Conservation (phyloP, 2,329 filamentous ascomycete species). For the Capronia coronata region DNA sequence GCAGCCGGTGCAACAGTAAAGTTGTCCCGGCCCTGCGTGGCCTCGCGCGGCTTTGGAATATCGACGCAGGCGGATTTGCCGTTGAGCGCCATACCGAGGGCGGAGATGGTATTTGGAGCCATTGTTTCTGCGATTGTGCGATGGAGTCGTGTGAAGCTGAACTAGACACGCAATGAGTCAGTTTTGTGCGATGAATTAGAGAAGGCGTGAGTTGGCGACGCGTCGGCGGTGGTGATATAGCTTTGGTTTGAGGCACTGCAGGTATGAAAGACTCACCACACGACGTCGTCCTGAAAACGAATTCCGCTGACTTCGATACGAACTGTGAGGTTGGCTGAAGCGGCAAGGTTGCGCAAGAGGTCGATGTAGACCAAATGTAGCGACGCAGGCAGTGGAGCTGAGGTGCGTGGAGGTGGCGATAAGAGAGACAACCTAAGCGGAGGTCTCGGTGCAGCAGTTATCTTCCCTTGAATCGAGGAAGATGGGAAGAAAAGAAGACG, state of each 20-base stretch:
- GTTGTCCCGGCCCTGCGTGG: conserved; percentile 33
- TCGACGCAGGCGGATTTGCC: conserved; percentile 46
- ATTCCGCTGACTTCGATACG: conserved; percentile 13
- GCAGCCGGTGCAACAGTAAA: conserved; percentile 32
- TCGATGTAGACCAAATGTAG: conserved; percentile 15
- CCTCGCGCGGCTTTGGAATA: conserved; percentile 42
- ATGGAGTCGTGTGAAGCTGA: conserved; percentile 16
- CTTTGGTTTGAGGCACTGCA: not conserved
- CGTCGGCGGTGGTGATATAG: conserved; percentile 7
- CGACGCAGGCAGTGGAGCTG: conserved; percentile 11
- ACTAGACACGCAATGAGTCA: conserved; percentile 24
- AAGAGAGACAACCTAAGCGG: conserved; percentile 25
- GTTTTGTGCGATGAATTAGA: conserved; percentile 3
- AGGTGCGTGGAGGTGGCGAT: conserved; percentile 11
- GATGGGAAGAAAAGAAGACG: conserved; percentile 14
- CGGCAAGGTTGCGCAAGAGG: conserved; percentile 15
- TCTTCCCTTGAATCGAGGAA: conserved; percentile 28
- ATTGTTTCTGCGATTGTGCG: conserved; percentile 33
- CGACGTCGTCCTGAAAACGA: conserved; percentile 8
- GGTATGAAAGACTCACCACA: conserved; percentile 23
- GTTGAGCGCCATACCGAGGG: conserved; percentile 46
- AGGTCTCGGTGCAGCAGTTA: conserved; percentile 23
- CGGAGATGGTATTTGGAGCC: conserved; percentile 41
- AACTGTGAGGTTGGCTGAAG: conserved; percentile 6
- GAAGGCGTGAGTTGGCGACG: conserved; percentile 3